Base-by-base conservation (phyloP, 1,284 basidiomycete species). In the Trichosporon ovoides region DNA sequence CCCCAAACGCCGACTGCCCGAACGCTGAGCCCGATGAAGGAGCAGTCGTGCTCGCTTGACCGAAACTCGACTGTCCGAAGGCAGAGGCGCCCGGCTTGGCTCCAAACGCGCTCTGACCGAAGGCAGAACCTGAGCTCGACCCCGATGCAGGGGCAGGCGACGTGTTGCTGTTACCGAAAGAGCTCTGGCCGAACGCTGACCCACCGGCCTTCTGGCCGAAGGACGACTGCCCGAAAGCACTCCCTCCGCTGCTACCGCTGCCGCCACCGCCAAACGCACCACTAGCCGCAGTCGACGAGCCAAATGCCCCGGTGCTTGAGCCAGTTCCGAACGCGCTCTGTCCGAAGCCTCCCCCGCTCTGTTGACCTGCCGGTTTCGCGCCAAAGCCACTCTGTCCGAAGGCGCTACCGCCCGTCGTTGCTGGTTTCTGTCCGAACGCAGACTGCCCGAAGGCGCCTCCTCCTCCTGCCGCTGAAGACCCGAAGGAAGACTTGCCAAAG, bases 1-100 rank as follows among this genome's bases (percentile, higher is more conserved):
- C 12, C 22, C 59, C 58, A 24, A 60, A 60, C 6, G 60, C 52
- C 53, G 79, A 78, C 38, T 28, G 52, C 10, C 52, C 52, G 14
- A 34, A 53, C 24, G 28, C 38, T 10, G 52, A 34, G 5, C 38
- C 35, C 7, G 54, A 22, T 5, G 54, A 35, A 35, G 43, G 43
- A 1, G 43, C 43, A 1, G 43, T 19, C 11, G 46, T 38, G 19
- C 24, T 19, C 10, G 35, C 38, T 48, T 56, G 55, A 18, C 55
- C 55, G 35, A 52, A 43, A 9, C 19, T 49, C 2, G 40, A 48
- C 33, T 55, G 53, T 16, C 59, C 59, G 22, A 61, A 61, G 20
- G 53, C 38, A 19, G 52, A 35, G 3, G 43, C 34, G 18, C 54
- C 54, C 5, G 54, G 53, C n/a, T 22, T 40, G 13, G 53, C 22